Evolutionary conservation across 2,329 filamentous ascomycete species (phyloP).

Genomic region (Shiraia bambusicola): DNA sequence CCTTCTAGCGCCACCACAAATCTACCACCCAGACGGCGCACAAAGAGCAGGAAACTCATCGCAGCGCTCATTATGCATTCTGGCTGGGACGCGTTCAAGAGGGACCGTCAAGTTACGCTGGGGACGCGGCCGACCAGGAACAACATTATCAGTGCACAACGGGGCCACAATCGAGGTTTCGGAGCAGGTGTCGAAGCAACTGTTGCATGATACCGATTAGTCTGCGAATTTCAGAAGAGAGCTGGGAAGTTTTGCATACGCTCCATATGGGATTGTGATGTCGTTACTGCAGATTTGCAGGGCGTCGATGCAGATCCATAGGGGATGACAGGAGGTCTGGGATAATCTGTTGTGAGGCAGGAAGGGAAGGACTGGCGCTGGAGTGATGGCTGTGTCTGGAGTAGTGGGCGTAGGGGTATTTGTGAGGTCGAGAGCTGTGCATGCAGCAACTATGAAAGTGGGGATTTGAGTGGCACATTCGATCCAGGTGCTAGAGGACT

Average conservation of each 20-base stretch:
- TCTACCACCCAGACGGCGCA: too few relatives aligned
- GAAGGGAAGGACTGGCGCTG: neutral
- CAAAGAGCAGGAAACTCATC: neutral
- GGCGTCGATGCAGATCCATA: slow-evolving; percentile 13
- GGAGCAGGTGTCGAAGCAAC: neutral
- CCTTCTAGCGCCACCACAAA: too few relatives aligned
- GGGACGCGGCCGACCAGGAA: neutral
- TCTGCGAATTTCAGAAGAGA: neutral
- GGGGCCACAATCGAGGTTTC: neutral
- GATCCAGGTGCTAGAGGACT: slow-evolving; percentile 5
- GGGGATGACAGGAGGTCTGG: slow-evolving; percentile 1
- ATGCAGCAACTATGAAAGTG: slow-evolving; percentile 8
- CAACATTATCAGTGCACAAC: neutral
- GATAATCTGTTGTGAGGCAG: neutral
- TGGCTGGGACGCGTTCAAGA: neutral
- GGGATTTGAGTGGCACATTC: slow-evolving; percentile 10
- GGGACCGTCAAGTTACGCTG: neutral
- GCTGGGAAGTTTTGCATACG: slow-evolving; percentile 10
- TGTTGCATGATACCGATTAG: neutral
- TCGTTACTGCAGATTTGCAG: slow-evolving; percentile 6
- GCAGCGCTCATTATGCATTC: neutral
- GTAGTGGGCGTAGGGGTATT: neutral
- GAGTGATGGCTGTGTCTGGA: neutral
- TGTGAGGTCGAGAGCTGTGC: neutral
- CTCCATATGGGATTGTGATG: slow-evolving; percentile 6